A percentile compares a stretch with the other conserved stretches of the same genome.
Evolutionary conservation across 176 grass and related monocot genomes (phyloP).

Genomic region (Chrysopogon serrulatus): DNA sequence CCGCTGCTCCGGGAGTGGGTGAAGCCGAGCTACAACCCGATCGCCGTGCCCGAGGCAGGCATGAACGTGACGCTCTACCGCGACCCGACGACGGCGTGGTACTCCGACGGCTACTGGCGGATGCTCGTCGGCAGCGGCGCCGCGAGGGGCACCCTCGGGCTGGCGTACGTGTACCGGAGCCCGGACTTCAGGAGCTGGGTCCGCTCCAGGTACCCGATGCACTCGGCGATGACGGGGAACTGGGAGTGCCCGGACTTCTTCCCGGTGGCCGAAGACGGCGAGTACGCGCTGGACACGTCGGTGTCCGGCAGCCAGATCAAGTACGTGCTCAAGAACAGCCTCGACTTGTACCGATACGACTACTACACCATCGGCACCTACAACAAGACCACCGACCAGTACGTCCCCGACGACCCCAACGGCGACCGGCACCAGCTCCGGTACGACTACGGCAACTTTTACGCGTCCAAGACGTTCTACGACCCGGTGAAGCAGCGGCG

Average conservation of each 20-base stretch:
- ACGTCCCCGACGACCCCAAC: constrained; percentile 50
- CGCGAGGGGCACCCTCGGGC: not conserved
- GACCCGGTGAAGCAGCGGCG: constrained; percentile 52
- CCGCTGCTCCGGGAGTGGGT: constrained; percentile 59
- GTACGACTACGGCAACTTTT: constrained; percentile 85
- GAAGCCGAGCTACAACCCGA: constrained; percentile 62
- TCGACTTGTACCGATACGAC: constrained; percentile 61
- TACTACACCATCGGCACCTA: constrained; percentile 74
- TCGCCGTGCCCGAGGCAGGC: constrained; percentile 36
- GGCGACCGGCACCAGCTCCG: constrained; percentile 46
- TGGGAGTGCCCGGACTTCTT: constrained; percentile 91
- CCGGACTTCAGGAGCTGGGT: constrained; percentile 55
- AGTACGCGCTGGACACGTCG: constrained; percentile 22
- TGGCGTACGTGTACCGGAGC: constrained; percentile 63
- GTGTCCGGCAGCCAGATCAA: constrained; percentile 8
- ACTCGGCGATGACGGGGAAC: constrained; percentile 55
- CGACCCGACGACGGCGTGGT: constrained; percentile 72
- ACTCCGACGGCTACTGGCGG: constrained; percentile 41
- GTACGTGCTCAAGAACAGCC: constrained; percentile 75
- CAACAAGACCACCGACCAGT: constrained; percentile 35
- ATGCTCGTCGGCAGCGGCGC: constrained; percentile 49
- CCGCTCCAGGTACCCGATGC: constrained; percentile 50
- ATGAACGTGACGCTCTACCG: constrained; percentile 61
- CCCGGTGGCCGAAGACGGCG: constrained; percentile 26
- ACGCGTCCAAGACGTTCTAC: constrained; percentile 85